Evolutionary conservation across 1,139 yeast genomes (phyloP).

Genomic region (Saccharomycopsis crataegensis): DNA sequence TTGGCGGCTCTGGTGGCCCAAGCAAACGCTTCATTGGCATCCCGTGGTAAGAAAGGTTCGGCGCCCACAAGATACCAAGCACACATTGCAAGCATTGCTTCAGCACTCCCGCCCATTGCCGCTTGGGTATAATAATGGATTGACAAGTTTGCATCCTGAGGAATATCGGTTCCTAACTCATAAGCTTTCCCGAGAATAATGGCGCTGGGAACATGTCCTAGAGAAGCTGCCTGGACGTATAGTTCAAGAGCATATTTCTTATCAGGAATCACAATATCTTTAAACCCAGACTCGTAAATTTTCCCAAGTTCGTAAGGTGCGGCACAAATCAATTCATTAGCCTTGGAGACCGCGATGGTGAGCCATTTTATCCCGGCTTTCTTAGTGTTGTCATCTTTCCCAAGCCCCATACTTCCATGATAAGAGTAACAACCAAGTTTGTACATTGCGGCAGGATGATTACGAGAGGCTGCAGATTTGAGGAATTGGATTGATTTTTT

Average conservation of each 20-base stretch:
- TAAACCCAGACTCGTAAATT: conserved; percentile 75
- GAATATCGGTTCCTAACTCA: conserved; percentile 70
- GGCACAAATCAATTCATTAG: conserved; percentile 78
- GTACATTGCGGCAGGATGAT: conserved; percentile 94
- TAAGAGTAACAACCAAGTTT: conserved; percentile 83
- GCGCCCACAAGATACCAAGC: conserved; percentile 96
- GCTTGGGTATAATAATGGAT: conserved; percentile 92
- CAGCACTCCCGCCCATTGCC: conserved; percentile 81
- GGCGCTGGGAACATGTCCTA: conserved; percentile 79
- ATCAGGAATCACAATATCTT: conserved; percentile 83
- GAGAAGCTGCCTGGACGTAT: conserved; percentile 81
- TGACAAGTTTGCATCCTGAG: conserved; percentile 76
- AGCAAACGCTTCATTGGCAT: conserved; percentile 82
- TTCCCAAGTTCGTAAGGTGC: conserved; percentile 92
- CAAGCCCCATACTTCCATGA: conserved; percentile 76
- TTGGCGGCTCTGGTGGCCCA: conserved; percentile 90
- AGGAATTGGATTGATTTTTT: conserved; percentile 78
- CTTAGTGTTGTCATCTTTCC: conserved; percentile 59
- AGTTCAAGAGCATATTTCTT: conserved; percentile 77
- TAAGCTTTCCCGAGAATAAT: conserved; percentile 75
- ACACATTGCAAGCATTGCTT: conserved; percentile 87
- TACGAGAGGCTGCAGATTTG: conserved; percentile 81
- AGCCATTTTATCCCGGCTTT: conserved; percentile 92
- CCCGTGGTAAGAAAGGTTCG: conserved; percentile 70
- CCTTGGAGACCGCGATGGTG: conserved; percentile 75